Conservation (phyloP, 768 basidiomycete genomes). For the Tulasnella sp. region DNA sequence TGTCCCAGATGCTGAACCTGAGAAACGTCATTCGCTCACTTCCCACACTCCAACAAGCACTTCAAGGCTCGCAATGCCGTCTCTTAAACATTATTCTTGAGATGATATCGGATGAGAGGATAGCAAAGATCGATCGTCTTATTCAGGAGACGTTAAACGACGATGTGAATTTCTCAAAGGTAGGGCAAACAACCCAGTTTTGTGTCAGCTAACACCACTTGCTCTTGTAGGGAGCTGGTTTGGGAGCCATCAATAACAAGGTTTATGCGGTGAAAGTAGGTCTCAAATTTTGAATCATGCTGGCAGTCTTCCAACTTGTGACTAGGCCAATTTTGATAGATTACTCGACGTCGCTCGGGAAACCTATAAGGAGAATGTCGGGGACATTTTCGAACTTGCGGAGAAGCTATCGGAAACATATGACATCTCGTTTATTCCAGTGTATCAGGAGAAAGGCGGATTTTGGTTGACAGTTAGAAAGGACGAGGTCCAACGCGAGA, state of each 20-base stretch:
- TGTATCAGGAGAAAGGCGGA: slow-evolving; percentile 48
- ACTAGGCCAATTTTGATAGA: slow-evolving; percentile 59
- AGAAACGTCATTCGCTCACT: slow-evolving; percentile 57
- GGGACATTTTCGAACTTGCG: slow-evolving; percentile 67
- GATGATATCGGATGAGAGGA: slow-evolving; percentile 65
- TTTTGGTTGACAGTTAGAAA: slow-evolving; percentile 66
- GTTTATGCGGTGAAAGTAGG: slow-evolving; percentile 77
- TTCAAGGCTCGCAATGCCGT: slow-evolving; percentile 43
- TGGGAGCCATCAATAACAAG: slow-evolving; percentile 60
- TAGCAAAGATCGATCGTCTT: slow-evolving; percentile 46
- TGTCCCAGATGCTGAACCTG: slow-evolving; percentile 68
- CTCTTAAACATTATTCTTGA: slow-evolving; percentile 51
- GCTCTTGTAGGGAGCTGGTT: slow-evolving; percentile 40
- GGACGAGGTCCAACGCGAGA: slow-evolving; percentile 43
- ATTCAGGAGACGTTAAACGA: slow-evolving; percentile 62
- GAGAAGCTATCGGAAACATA: slow-evolving; percentile 46
- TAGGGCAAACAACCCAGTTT: slow-evolving; percentile 21
- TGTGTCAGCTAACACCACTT: neutral
- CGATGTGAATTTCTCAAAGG: slow-evolving; percentile 47
- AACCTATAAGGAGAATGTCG: slow-evolving; percentile 86
- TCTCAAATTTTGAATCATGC: neutral
- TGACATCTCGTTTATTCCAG: slow-evolving; percentile 47
- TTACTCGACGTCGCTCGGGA: slow-evolving; percentile 90
- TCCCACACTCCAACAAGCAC: slow-evolving; percentile 47
- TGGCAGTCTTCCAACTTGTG: neutral